These are phyloP conservation scores for Herpetospermum pedunculosum DNA, from an alignment of 306 rosid species.

Conservation along the genomic window DNA sequence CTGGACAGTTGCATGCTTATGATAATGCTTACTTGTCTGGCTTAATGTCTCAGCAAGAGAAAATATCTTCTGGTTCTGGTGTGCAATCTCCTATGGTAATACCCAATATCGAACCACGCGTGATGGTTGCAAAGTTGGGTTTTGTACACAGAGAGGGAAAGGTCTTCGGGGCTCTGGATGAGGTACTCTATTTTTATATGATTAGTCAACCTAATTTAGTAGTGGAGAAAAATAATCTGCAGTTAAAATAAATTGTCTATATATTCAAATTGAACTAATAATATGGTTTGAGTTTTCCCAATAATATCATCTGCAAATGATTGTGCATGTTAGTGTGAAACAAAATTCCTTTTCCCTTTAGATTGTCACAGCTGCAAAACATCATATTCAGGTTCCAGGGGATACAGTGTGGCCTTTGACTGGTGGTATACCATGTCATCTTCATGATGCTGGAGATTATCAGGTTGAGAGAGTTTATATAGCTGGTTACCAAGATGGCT, in stretches of 20 bases:
- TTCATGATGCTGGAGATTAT: conserved; percentile 26
- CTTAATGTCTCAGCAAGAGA: conserved; percentile 37
- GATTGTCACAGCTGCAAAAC: conserved; percentile 40
- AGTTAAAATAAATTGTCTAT: not conserved
- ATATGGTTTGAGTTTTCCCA: not conserved
- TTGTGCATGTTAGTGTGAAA: not conserved
- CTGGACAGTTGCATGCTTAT: conserved; percentile 65
- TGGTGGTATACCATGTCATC: conserved; percentile 63
- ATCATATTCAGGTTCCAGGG: conserved; percentile 20
- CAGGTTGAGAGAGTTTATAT: conserved; percentile 48
- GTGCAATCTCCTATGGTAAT: conserved; percentile 40
- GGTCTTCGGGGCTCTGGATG: conserved; percentile 31
- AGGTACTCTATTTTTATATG: conserved; percentile 33
- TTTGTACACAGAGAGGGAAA: conserved; percentile 32
- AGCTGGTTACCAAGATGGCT: conserved; percentile 87
- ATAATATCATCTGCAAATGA: not conserved
- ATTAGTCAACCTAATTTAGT: not conserved
- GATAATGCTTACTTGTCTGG: conserved; percentile 38
- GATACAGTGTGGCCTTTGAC: conserved; percentile 59
- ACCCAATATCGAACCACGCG: conserved; percentile 58
- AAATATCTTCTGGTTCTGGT: conserved; percentile 24
- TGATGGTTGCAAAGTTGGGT: conserved; percentile 53
- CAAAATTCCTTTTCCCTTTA: conserved; percentile 14
- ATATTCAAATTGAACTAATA: too few relatives aligned
- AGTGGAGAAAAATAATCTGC: conserved; percentile 1